phyloP scores from a whole-genome alignment of 2,329 filamentous ascomycete genomes.

The Aspergillus pseudoglaucus region DNA sequence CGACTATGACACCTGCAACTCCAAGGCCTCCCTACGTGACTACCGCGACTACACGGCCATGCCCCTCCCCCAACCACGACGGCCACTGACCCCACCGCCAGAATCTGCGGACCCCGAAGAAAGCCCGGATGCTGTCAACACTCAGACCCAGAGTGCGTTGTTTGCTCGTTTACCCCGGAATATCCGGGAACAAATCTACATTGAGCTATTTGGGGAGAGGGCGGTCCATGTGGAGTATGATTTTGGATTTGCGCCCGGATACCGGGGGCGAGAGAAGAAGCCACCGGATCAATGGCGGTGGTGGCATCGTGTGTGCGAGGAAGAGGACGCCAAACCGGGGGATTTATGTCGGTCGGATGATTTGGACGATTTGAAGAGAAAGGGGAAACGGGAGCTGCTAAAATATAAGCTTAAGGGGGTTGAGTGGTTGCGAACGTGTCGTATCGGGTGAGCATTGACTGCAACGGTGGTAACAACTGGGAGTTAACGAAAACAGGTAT shows the following conservation, averaged over 20 bases:
- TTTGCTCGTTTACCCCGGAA: neutral
- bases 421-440: conserved; percentile 1
- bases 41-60: neutral
- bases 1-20: conserved; percentile 1
- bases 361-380: conserved; percentile 2
- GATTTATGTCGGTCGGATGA: conserved; percentile 2
- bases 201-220: conserved; percentile 1
- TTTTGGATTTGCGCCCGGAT: conserved; percentile 3
- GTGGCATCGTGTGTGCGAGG: conserved; percentile 5
- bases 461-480: neutral
- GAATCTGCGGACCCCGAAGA: neutral
- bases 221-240: conserved; percentile 3
- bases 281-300: conserved; percentile 5
- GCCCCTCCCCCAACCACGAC: neutral
- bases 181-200: conserved; percentile 1
- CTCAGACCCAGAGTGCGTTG: conserved; percentile 1
- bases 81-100: neutral
- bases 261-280: conserved; percentile 1
- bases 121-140: neutral
- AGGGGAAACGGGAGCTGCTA: neutral
- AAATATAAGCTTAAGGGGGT: conserved; percentile 3
- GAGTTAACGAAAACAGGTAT: neutral
- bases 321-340: conserved; percentile 1
- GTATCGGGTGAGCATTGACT: neutral
- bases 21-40: neutral